Base-by-base conservation (phyloP, 2,329 filamentous ascomycete species). In the Shiraia sp. region DNA sequence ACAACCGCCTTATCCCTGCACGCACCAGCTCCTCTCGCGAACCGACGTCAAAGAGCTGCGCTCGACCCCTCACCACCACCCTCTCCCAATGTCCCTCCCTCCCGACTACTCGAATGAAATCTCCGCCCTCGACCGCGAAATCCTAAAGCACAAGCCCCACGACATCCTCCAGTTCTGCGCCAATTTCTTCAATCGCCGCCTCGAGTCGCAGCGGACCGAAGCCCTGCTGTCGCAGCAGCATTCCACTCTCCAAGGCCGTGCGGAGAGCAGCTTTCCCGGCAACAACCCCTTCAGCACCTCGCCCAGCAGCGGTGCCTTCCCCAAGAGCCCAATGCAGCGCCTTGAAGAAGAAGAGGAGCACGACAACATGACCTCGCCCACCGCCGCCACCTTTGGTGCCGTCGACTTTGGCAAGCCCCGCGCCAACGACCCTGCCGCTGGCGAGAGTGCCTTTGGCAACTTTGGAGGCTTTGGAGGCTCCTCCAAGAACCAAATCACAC, bases 321-420 rank as follows among this genome's bases (percentile, higher is more conserved):
- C 72, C 58, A 68, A 64, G 59, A 50, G 69, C 45, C 67, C 68
- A 57, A 80, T 81, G 71, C 79, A 79, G 49, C 81, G 88, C 48
- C 83, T 92, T 44, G 75, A 79, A 45, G 90, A 95, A 71, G 90
- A 95, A 61, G 90, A 95, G 38, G 88, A 92, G 68, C 83, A 82
- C 63, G 88, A 91, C 63, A 77, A 75, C 49, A 79, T 91, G 63
- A 83, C 83, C 53, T 91, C 88, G 39, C 88, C 89, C 47, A 90
- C 88, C 36, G 68, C 73, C 25, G 64, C 72, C 13, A 68, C 69
- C 44, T 77, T 77, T 60, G 70, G 72, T 7, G 63, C 65, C 49
- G 57, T 67, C 61, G 66, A 65, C 56, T 70, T 71, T 47, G 61
- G 68, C 37, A 72, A 70, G 38, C 65, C 73, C 36, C 67, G 40